These are phyloP conservation scores for Suillus subalutaceus DNA, from an alignment of 768 basidiomycete species.

Conservation along the genomic window DNA sequence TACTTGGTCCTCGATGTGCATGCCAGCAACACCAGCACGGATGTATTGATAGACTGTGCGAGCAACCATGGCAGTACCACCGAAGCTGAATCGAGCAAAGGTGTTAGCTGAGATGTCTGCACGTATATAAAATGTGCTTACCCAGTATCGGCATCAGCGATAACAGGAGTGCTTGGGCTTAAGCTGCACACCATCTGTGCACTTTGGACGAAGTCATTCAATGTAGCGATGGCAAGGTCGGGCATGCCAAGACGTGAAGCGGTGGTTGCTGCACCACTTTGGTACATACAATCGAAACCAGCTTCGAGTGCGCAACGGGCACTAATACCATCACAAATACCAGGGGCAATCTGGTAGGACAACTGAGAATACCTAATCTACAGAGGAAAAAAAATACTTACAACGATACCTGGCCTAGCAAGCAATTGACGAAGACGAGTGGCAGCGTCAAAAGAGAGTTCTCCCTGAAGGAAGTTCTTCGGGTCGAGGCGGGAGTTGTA, in stretches of 20 bases:
- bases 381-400: constrained; percentile 37
- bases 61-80: constrained; percentile 74
- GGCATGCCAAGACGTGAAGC: constrained; percentile 78
- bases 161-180: constrained; percentile 66
- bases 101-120: constrained; percentile 20
- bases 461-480: constrained; percentile 67
- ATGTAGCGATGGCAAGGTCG: constrained; percentile 77
- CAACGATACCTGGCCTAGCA: constrained; percentile 74
- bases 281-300: constrained; percentile 77
- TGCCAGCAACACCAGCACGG: constrained; percentile 68
- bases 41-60: constrained; percentile 75
- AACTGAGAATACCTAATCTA: constrained; percentile 8
- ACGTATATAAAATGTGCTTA: constrained; percentile 26
- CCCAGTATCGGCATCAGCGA: constrained; percentile 84
- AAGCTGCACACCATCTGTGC: constrained; percentile 73
- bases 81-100: constrained; percentile 45
- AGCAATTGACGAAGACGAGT: constrained; percentile 74
- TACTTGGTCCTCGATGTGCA: constrained; percentile 84
- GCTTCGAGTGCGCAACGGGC: constrained; percentile 80
- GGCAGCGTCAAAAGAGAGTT: constrained; percentile 66
- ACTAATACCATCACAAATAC: constrained; percentile 80
- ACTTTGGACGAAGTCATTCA: constrained; percentile 75
- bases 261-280: constrained; percentile 81
- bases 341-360: constrained; percentile 62
- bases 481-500: constrained; percentile 73